Base-by-base conservation (phyloP, 1,284 basidiomycete species). In the Trichosporon faecale region DNA sequence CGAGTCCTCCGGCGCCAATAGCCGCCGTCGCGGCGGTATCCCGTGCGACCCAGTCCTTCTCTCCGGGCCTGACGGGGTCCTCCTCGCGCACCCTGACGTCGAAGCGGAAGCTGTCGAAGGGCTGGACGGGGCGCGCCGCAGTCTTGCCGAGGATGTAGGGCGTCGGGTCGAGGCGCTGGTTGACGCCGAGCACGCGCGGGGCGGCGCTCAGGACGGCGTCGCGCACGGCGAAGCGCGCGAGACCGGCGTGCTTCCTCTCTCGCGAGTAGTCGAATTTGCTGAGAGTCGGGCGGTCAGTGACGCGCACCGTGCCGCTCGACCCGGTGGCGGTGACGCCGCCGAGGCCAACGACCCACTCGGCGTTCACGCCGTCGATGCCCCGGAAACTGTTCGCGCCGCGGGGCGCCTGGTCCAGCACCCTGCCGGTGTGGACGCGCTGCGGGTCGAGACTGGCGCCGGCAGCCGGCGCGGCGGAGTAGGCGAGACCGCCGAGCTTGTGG, bases 321-420 rank as follows among this genome's bases (percentile, higher is more conserved):
- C 75, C 75, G 23, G 40, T 65, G 3, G 72, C 80, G 0, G 81
- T 82, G 21, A 82, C 9, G 27, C 81, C 82, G 21, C 79, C 83
- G 11, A 82, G n/a, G n/a, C 77, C 76, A 63, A 82, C 76, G 9
- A 81, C 76, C 73, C 73, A 81, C 16, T 75, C 74, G 9, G 72
- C 29, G 66, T 79, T 77, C 11, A 70, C 74, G 75, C 71, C 67
- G 37, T 69, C 68, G 23, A 70, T 74, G 75, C 71, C 64, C 70
- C 72, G 68, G 78, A 64, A 2, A 68, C 75, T 49, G 73, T 60
- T 8, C 73, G 76, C 29, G 40, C 33, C 23, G 67, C 61, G 44
- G 31, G 66, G 3, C 31, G 49, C 16, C 33, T 61, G 64, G 73
- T 74, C 69, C 49, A 74, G 70, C n/a, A 67, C 71, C 52, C 73